Evolutionary conservation across 345 rosid species (phyloP), one percentile per base, ranked within the genome.

Genomic region (Arabidopsis thaliana): DNA sequence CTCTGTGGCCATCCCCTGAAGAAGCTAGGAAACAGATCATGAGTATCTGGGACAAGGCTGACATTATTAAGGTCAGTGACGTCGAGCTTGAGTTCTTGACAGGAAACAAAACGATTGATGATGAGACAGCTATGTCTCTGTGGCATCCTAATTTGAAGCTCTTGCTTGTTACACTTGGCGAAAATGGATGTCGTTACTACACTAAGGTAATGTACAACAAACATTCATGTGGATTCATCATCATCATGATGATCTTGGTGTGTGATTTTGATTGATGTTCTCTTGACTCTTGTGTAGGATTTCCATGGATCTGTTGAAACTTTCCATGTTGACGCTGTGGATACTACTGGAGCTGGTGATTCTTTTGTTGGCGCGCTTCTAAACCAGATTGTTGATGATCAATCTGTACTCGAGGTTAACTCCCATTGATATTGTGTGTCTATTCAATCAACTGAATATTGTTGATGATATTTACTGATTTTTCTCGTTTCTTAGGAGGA

Each of bases 271-370:
- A 20, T 49, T 49, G 53, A 49, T 3, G 53, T 11, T 49, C 25
- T 16, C 51, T 46, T 16, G 51, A 45, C 34, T 49, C 25, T 71
- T 32, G 38, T 72, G 34, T 81, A 95, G 99, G 45, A 77, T 53
- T 95, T 93, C 87, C 87, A 75, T 55, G 98, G 99, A 73, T 7
- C 85, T 8, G 98, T 93, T 76, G 88, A 85, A 16, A 85, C 83
- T 16, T 95, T 88, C 76, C 90, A 87, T 76, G 99, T 93, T 42
- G 71, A 88, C 0, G 69, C 97, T 0, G 84, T 95, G 46, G 99
- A 93, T 81, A 90, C 98, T 38, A 95, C 99, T 0, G 98, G 98
- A 42, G 99, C 99, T 20, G 99, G 99, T 30, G 99, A 93, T 75
- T 76, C 99, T 8, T 95, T 93, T 59, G 88, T 95, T 0, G 99